Evolutionary conservation across 1,284 basidiomycete species (phyloP).

Genomic region (Rugosomyces carneus): DNA sequence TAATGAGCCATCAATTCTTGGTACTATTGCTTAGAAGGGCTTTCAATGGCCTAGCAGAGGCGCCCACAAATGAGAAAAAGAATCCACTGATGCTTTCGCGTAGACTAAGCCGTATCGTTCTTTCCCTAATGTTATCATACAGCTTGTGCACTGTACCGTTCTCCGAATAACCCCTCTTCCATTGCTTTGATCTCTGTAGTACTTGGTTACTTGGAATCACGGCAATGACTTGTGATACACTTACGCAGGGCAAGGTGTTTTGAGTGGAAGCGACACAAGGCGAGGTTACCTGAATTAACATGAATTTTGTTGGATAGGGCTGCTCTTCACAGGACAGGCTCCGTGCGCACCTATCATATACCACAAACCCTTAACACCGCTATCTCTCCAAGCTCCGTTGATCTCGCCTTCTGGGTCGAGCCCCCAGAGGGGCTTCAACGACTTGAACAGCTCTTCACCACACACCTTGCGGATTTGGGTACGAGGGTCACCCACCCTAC

Average conservation of each 20-base stretch:
- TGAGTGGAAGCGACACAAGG: conserved; percentile 48
- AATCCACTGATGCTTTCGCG: too few relatives aligned
- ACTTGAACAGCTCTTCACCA: conserved; percentile 41
- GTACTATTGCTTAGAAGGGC: too few relatives aligned
- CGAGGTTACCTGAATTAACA: conserved; percentile 37
- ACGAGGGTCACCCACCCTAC: conserved; percentile 35
- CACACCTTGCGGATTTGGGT: conserved; percentile 30
- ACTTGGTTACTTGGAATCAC: neutral
- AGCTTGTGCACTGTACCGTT: conserved; percentile 36
- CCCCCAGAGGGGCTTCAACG: conserved; percentile 49
- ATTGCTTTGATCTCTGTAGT: conserved; percentile 52
- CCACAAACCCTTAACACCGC: conserved; percentile 49
- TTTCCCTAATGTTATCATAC: too few relatives aligned
- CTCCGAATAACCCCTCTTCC: conserved; percentile 45
- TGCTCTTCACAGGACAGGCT: neutral
- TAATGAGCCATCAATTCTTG: neutral
- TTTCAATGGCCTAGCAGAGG: neutral
- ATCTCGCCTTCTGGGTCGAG: conserved; percentile 54
- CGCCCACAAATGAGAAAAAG: too few relatives aligned
- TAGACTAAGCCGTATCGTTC: too few relatives aligned
- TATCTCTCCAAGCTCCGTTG: conserved; percentile 41
- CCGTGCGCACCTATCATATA: conserved; percentile 44
- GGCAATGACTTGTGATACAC: conserved; percentile 25
- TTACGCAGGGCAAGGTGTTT: conserved; percentile 56
- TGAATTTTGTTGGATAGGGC: neutral